Evolutionary conservation across 1,284 basidiomycete genomes (phyloP), one percentile per base, ranked within the genome.

Genomic region (Kalmanozyma brasiliensis): DNA sequence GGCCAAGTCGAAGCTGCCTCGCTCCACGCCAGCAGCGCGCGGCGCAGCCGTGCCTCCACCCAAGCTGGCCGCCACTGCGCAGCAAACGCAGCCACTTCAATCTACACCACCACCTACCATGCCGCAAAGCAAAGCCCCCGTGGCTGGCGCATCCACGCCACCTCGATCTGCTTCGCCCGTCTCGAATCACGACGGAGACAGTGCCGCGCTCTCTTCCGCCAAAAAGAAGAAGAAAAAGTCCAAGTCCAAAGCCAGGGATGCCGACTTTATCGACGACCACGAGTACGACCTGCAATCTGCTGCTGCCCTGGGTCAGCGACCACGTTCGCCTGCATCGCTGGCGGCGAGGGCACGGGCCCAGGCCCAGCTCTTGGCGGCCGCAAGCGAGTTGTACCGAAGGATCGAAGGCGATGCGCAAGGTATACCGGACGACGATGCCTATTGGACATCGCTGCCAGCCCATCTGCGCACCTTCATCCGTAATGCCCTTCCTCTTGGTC

Each of bases 391-490:
- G 16, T 81, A 80, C 44, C 69, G 79, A n/a, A 67, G 80, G 32
- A 79, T 81, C 52, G 79, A 80, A 47, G 73, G 74, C 30, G 80
- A 81, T 40, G 77, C 80, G 7, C 68, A 74, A 30, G 77, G 79
- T 11, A 74, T 80, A 22, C 76, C 74, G 23, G 84, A 85, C 52
- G 86, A 87, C 62, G 87, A 87, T 64, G 84, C 85, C 7, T 87
- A 87, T 78, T 87, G 87, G 87, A 85, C 85, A 5, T 85, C 85
- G 13, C 78, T 87, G 3, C 86, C 86, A 0, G 82, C 85, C 10
- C 86, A 87, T 76, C 80, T 87, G 17, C 82, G 86, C 41, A 85
- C 86, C 38, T 87, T 87, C 72, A 87, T 87, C 42, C 82, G 85
- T 51, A 86, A 86, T 53, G 86, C 86, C 14, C 83, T 87, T 3